Evolutionary conservation across 331 rosid genomes (phyloP).

Genomic region (Dryas integrifolia): DNA sequence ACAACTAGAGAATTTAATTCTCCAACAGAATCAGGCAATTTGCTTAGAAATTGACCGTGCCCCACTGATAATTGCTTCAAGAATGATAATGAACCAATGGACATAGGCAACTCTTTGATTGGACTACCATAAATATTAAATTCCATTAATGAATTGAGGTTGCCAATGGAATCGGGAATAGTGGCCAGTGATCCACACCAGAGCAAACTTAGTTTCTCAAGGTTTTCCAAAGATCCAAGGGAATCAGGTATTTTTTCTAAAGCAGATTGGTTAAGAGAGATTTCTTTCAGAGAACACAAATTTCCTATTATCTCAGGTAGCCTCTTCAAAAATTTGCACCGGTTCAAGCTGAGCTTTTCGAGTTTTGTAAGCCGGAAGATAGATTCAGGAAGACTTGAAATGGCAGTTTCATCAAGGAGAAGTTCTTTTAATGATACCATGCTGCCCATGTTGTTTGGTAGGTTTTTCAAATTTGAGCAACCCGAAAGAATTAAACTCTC

Average conservation of each 20-base stretch:
- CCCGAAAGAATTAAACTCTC: slow-evolving; percentile 45
- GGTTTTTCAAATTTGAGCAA: slow-evolving; percentile 38
- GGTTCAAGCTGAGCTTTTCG: slow-evolving; percentile 34
- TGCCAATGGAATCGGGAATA: slow-evolving; percentile 47
- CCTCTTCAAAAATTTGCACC: slow-evolving; percentile 38
- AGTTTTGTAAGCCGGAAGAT: slow-evolving; percentile 46
- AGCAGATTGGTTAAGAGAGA: slow-evolving; percentile 41
- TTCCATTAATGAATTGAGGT: slow-evolving; percentile 35
- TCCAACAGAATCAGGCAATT: slow-evolving; percentile 47
- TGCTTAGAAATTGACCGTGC: slow-evolving; percentile 22
- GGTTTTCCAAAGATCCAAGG: slow-evolving; percentile 48
- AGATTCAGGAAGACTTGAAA: slow-evolving; percentile 47
- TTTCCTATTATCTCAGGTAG: slow-evolving; percentile 49
- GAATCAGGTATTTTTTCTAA: slow-evolving; percentile 50
- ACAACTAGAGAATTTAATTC: slow-evolving; percentile 32
- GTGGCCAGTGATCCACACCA: slow-evolving; percentile 43
- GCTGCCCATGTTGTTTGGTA: slow-evolving; percentile 47
- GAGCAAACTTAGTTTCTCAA: slow-evolving; percentile 49
- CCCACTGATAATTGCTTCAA: slow-evolving; percentile 38
- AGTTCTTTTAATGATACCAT: slow-evolving; percentile 46
- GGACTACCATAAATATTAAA: slow-evolving; percentile 18
- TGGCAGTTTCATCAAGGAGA: slow-evolving; percentile 36
- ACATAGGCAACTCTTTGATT: slow-evolving; percentile 47
- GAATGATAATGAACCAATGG: slow-evolving; percentile 48
- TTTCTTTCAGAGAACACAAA: slow-evolving; percentile 39